phyloP scores from a whole-genome alignment of 2,329 filamentous ascomycete species.

The Fusarium sp. region DNA sequence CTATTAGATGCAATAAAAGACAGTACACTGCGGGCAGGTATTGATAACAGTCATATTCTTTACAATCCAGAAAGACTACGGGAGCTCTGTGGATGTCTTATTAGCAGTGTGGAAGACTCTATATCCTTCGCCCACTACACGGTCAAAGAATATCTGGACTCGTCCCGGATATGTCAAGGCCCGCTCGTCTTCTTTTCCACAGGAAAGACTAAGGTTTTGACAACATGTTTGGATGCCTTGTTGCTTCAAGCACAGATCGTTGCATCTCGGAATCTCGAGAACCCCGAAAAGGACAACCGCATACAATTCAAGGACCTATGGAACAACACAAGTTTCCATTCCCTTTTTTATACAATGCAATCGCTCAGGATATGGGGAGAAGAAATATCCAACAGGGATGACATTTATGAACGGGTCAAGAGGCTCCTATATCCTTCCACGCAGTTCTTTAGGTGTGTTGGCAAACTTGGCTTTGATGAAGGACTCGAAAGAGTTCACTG shows the following conservation, averaged over 20 bases:
- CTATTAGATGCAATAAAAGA: accelerated
- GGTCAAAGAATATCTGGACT: not conserved
- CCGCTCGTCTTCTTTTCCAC: accelerated
- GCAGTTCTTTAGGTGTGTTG: no score
- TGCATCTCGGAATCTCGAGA: no score
- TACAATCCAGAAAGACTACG: not conserved
- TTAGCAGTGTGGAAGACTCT: accelerated
- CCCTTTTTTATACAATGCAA: no score
- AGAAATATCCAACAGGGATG: no score
- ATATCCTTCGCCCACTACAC: not conserved
- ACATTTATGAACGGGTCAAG: no score
- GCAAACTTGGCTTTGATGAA: no score
- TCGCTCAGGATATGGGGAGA: no score
- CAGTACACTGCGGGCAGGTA: accelerated
- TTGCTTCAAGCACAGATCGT: not conserved
- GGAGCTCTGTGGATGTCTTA: not conserved
- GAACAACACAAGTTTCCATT: no score
- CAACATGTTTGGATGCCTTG: accelerated
- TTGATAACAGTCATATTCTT: accelerated
- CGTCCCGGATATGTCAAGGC: accelerated
- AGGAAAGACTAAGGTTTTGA: accelerated
- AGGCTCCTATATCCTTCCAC: no score
- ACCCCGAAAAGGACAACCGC: no score
- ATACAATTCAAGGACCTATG: no score
- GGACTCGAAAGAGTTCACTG: no score